These are phyloP conservation scores for Sugiyamaella sp. DNA, from an alignment of 1,139 yeast genomes.

Conservation along the genomic window DNA sequence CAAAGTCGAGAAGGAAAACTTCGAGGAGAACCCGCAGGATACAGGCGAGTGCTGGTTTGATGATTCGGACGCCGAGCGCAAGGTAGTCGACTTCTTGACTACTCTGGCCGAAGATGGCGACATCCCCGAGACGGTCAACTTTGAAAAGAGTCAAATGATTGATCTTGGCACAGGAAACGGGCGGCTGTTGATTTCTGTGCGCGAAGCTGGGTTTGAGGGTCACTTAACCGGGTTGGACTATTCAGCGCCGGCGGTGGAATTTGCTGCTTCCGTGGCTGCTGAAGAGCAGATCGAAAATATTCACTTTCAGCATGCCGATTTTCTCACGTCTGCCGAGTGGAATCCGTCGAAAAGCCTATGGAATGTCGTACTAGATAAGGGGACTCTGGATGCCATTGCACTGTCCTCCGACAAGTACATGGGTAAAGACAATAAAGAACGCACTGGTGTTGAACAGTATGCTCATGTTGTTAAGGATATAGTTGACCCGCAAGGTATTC, in stretches of 20 bases:
- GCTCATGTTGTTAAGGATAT: slow-evolving; percentile 60
- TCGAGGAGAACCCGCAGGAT: slow-evolving; percentile 70
- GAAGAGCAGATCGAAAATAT: slow-evolving; percentile 46
- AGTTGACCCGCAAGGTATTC: slow-evolving; percentile 49
- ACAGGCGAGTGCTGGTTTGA: slow-evolving; percentile 97
- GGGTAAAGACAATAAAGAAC: slow-evolving; percentile 42
- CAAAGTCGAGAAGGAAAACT: slow-evolving; percentile 68
- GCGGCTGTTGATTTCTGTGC: slow-evolving; percentile 73
- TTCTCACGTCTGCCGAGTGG: slow-evolving; percentile 39
- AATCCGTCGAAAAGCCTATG: slow-evolving; percentile 49
- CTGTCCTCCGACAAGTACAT: slow-evolving; percentile 59
- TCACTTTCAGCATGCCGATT: slow-evolving; percentile 53
- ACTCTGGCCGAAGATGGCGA: slow-evolving; percentile 44
- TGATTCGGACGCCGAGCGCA: slow-evolving; percentile 86
- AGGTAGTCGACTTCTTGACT: slow-evolving; percentile 68
- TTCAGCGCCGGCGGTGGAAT: slow-evolving; percentile 72
- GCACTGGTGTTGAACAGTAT: slow-evolving; percentile 63
- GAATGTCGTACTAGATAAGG: slow-evolving; percentile 86
- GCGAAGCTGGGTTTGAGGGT: slow-evolving; percentile 58
- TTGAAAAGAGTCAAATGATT: slow-evolving; percentile 49
- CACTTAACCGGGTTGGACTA: slow-evolving; percentile 78
- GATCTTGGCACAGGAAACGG: slow-evolving; percentile 98
- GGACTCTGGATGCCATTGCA: slow-evolving; percentile 96
- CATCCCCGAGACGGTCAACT: slow-evolving; percentile 28
- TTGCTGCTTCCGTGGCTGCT: slow-evolving; percentile 63